Evolutionary conservation across 371 early-diverging fungal species (phyloP).

Genomic region (Circinella umbellata): DNA sequence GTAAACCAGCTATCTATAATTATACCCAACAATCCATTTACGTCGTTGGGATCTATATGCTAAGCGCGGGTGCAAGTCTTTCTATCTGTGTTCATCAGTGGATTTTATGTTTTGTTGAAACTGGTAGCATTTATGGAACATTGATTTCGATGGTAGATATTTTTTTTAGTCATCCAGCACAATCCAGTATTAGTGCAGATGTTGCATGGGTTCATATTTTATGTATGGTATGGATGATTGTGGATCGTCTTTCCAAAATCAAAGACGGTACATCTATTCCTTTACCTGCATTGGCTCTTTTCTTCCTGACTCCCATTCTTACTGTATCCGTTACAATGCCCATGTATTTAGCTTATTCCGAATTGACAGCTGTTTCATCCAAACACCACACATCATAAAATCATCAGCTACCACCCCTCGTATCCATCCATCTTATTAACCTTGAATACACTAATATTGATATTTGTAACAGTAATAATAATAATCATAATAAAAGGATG

Average conservation of each 20-base stretch:
- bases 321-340: slow-evolving; percentile 58
- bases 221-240: slow-evolving; percentile 38
- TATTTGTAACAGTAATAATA: no score
- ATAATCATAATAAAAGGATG: background rate
- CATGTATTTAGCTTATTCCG: slow-evolving; percentile 47
- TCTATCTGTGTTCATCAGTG: slow-evolving; percentile 32
- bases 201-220: slow-evolving; percentile 35
- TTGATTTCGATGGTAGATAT: slow-evolving; percentile 12
- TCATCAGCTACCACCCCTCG: background rate
- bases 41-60: slow-evolving; percentile 25
- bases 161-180: slow-evolving; percentile 45
- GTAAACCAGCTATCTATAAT: slow-evolving; percentile 1
- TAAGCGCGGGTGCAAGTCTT: slow-evolving; percentile 41
- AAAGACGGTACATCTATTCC: slow-evolving; percentile 4
- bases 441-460: no score
- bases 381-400: background rate
- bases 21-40: slow-evolving; percentile 1
- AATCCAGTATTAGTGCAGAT: slow-evolving; percentile 47
- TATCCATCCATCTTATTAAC: no score
- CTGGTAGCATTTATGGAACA: background rate
- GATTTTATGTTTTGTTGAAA: slow-evolving; percentile 16
- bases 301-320: slow-evolving; percentile 38
- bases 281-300: slow-evolving; percentile 12
- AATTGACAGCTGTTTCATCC: slow-evolving; percentile 13
- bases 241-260: slow-evolving; percentile 8